Evolutionary conservation across 2,329 filamentous ascomycete species (phyloP), one percentile per base, ranked within the genome.

Genomic region (Trichoderma citrinoviride): DNA sequence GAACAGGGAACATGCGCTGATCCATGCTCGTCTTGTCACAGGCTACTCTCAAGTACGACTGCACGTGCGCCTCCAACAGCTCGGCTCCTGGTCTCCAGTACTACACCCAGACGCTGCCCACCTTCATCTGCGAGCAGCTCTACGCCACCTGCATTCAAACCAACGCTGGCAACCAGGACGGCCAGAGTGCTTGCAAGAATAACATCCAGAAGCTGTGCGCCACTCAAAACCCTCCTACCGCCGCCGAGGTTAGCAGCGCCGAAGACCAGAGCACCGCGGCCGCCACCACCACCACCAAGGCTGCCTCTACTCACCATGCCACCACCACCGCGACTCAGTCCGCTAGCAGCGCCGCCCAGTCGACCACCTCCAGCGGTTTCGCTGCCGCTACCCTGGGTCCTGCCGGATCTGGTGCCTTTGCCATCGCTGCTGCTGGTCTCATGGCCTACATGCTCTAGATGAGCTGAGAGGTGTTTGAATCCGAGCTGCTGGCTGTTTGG

Each of bases 81-180:
- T 79, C 78, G 53, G 76, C 77, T 7, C 83, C 84, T 15, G 82
- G 81, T 65, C 79, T 87, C 52, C 76, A 84, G 73, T 79, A 82
- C 73, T 87, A 84, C 76, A 70, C 67, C 55, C 79, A 85, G 77
- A 84, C 83, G 3, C 75, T 87, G 68, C 79, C 80, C 54, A 79
- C 76, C 64, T 85, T 82, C 71, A 80, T 85, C 71, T 87, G 85
- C 78, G 27, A 80, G 64, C 66, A 78, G 66, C 80, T 83, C 46
- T 84, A 78, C 73, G 67, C 71, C 27, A 74, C 81, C 66, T 87
- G 85, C 76, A 83, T 80, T 69, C 50, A 44, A 2, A 65, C 72
- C 52, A 79, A 81, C 71, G 75, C 77, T 29, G 77, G 77, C 73
- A 76, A 80, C 71, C 70, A 75, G 21, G 70, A 68, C 10, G 80